Evolutionary conservation across 257 asterid genomes (phyloP).

Genomic region (Solanum piurae): DNA sequence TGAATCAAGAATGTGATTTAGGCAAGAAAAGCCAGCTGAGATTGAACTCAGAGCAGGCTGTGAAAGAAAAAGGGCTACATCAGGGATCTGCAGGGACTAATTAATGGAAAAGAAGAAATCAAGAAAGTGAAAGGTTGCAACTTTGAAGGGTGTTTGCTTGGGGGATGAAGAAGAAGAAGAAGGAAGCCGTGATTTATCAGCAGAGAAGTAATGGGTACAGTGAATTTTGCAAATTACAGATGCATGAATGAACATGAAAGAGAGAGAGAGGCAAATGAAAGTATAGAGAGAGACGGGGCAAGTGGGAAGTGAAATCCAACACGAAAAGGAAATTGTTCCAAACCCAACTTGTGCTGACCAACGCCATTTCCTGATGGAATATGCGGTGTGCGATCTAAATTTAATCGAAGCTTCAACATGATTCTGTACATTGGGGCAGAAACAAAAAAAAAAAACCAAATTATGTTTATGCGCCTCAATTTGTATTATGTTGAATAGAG

Average conservation of each 20-base stretch:
- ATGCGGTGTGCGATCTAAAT: rapidly evolving
- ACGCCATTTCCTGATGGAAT: too few species aligned
- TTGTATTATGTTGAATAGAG: too few species aligned
- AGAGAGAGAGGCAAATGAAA: neutral
- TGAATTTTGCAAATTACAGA: neutral
- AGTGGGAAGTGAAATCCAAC: neutral
- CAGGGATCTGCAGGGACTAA: neutral
- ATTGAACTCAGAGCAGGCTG: constrained; percentile 19
- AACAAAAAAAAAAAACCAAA: neutral
- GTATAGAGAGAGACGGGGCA: neutral
- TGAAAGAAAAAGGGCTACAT: constrained; percentile 11
- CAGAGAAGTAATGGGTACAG: neutral
- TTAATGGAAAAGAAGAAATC: neutral
- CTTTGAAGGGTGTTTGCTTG: neutral
- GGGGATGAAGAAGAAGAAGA: neutral
- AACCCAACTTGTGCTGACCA: neutral
- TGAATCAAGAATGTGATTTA: neutral
- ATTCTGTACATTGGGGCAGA: rapidly evolving
- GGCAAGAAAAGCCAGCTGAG: constrained; percentile 14
- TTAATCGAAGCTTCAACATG: too few species aligned
- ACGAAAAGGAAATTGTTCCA: neutral
- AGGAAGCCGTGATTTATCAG: neutral
- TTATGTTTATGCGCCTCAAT: neutral
- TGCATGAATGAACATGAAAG: neutral
- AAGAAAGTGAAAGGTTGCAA: neutral